Evolutionary conservation across 768 basidiomycete species (phyloP), one percentile per base, ranked within the genome.

Genomic region (Pleurotus platypus): DNA sequence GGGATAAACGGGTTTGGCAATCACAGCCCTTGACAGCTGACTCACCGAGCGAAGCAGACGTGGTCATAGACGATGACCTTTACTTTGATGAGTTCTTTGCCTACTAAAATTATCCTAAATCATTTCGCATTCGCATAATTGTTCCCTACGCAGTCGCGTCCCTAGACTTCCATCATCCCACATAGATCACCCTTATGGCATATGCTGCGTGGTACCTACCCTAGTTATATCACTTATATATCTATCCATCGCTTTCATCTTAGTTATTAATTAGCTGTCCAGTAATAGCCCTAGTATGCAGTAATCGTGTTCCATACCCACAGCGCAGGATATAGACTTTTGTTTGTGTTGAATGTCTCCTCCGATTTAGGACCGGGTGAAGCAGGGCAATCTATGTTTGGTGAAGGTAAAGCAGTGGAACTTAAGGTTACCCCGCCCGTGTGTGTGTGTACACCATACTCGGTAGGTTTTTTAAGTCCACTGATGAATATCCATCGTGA

Each of bases 1-100:
- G 78, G 30, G 67, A 74, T 39, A 78, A 75, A 59, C 73, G 74
- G 27, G 70, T 78, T 5, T 85, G 84, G 84, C 79, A 80, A 66
- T 80, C 82, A 1, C 74, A 78, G 46, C 74, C 82, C 15, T 70
- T 82, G 12, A 67, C 70, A 46, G 63, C 60, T 49, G 65, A 67
- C 49, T 65, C 61, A 38, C 65, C 69, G 16, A 62, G 59, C 37
- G 71, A 73, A 38, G 69, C 71, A 6, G 51, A 40, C 51, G 5
- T 54, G 24, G 62, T 64, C 58, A 62, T 71, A 30, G 46, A 75
- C 62, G 70, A 73, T 54, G 61, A 67, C 51, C 61, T 67, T 57
- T 30, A 58, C 47, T 67, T 67, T 58, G 69, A 71, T 61, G 59
- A 69, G 42, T 70, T 69, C 49, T 69, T 70, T 60, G 67, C 69